Evolutionary conservation across 2,329 filamentous ascomycete species (phyloP), one percentile per base, ranked within the genome.

Genomic region (Emmonsiellopsis sp.): DNA sequence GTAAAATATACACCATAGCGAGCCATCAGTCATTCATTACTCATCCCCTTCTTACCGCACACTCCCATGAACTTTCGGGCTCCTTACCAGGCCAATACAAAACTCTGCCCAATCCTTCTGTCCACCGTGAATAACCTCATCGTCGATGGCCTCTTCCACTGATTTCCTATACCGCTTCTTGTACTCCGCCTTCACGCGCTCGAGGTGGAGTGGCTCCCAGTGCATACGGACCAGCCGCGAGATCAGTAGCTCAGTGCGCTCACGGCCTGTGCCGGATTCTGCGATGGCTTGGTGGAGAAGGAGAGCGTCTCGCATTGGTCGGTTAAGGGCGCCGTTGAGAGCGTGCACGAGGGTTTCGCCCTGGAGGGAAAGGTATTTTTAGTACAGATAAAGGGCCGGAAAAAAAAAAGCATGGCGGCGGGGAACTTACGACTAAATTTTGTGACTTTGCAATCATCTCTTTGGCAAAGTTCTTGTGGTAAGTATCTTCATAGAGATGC

Each of bases 251-350:
- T 96, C 92, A 45, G 87, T 86, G 32, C 92, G 83, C 65, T 92
- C 87, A 58, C 81, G 81, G 59, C 80, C 81, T 1, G 85, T 83
- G 1, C 79, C 81, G 3, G 85, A 85, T 45, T 86, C 81, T 16
- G 84, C 86, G 59, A 97, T 83, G 1, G 93, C 92, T 73, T 97
- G 93, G 70, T 95, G 85, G 1, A 98, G 77, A 2, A 97, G 83
- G 38, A 96, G 79, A 2, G 92, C 89, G 69, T 97, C 93, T 53
- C 93, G 88, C 58, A 95, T 89, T 5, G 93, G 91, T 55, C 87
- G 87, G 74, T 97, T 97, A 74, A 97, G 95, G 54, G 95, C 84
- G 63, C 93, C 93, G 72, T 97, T 96, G 65, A 98, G 85, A 62
- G 97, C 89, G 70, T 97, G 93, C 0, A 90, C 89, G 38, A 97